Conservation (phyloP, 2,329 filamentous ascomycete genomes). For the Curvularia eragrostidis region DNA sequence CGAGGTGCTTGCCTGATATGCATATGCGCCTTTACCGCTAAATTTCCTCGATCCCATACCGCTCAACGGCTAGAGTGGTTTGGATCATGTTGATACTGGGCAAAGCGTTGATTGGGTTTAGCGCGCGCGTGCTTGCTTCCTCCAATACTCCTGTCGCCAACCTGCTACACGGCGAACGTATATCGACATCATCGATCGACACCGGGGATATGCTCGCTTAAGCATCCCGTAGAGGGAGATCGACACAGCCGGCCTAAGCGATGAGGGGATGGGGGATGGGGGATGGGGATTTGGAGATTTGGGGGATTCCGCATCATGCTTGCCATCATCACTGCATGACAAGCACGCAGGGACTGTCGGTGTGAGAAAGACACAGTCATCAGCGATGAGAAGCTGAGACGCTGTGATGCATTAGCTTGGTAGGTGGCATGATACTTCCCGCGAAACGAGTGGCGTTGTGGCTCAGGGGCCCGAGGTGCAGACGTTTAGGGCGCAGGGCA, state of each 20-base stretch:
- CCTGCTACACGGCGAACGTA: not conserved
- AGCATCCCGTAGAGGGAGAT: conserved; percentile 1
- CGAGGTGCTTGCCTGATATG: not conserved
- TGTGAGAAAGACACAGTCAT: not conserved
- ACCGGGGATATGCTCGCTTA: conserved; percentile 1
- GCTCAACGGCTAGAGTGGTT: not conserved
- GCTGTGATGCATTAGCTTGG: conserved; percentile 1
- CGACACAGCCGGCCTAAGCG: conserved; percentile 4
- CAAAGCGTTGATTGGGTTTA: not conserved
- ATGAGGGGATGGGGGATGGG: not conserved
- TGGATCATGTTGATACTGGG: not conserved
- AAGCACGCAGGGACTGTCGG: conserved; percentile 4
- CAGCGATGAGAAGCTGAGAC: conserved; percentile 1
- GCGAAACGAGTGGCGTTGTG: not conserved
- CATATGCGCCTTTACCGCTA: not conserved
- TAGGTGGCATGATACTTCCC: not conserved
- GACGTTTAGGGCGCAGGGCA: conserved; percentile 1
- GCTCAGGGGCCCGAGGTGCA: not conserved
- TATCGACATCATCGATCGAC: conserved; percentile 1
- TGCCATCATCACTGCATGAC: conserved; percentile 2
- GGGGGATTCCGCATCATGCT: not conserved
- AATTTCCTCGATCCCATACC: not conserved
- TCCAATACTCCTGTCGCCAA: not conserved
- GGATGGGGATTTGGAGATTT: too few relatives aligned
- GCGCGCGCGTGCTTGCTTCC: not conserved